Evolutionary conservation across 2,329 filamentous ascomycete genomes (phyloP).

Genomic region (Geoglossum cookeanum): DNA sequence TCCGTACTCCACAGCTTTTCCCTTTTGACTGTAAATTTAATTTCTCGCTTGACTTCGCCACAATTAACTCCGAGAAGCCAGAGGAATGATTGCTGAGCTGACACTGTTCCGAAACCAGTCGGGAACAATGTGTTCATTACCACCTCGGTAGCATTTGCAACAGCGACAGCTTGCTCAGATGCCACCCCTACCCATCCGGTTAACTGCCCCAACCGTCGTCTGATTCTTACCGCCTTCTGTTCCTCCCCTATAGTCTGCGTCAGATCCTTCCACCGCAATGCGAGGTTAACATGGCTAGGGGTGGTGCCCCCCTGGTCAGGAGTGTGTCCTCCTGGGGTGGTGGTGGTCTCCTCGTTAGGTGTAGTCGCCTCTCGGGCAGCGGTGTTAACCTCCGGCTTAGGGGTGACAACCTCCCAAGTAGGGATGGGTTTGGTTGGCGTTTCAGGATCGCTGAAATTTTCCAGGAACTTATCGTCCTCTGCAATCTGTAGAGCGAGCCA

Average conservation of each 20-base stretch:
- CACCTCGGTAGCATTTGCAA: neutral
- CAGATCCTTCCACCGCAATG: neutral
- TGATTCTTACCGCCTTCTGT: neutral
- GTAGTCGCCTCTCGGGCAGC: too few species aligned
- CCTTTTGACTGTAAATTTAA: neutral
- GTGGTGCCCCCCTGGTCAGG: too few species aligned
- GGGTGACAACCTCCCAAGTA: neutral
- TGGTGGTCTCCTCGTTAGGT: too few species aligned
- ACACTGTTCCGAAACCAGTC: too few species aligned
- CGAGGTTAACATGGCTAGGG: neutral
- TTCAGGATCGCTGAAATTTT: neutral
- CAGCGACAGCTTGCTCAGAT: neutral
- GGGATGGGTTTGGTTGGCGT: neutral
- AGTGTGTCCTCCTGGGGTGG: too few species aligned
- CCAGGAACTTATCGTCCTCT: neutral
- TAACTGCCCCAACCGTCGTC: neutral
- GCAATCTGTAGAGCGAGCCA: neutral
- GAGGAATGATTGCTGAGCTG: neutral
- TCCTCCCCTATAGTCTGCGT: neutral
- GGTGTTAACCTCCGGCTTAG: too few species aligned
- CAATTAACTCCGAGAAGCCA: neutral
- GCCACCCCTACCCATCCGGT: neutral
- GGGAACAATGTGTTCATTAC: neutral
- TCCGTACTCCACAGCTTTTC: neutral
- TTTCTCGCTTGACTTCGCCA: neutral